phyloP scores from a whole-genome alignment of 106 monocot genomes.

The Agapanthus africanus region DNA sequence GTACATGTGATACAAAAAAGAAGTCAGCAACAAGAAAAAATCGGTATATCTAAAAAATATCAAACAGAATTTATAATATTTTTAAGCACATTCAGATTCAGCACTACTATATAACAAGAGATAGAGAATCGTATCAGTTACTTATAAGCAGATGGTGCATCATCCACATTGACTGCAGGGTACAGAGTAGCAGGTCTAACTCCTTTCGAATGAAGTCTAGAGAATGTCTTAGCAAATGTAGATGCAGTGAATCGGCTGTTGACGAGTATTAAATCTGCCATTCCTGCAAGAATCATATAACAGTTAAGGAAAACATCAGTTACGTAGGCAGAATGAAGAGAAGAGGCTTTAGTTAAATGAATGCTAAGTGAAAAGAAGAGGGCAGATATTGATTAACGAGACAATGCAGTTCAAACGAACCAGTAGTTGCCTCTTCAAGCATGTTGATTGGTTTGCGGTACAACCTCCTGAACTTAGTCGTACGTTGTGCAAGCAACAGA shows the following conservation, averaged over 20 bases:
- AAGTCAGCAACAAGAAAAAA: background rate
- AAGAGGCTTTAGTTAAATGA: background rate
- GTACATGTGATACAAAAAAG: background rate
- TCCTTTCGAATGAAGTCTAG: conserved; percentile 47
- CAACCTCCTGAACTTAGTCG: conserved; percentile 56
- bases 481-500: conserved; percentile 84
- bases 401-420: conserved; percentile 19
- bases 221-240: conserved; percentile 78
- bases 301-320: background rate
- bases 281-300: conserved; percentile 41
- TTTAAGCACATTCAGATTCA: background rate
- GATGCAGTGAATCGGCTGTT: conserved; percentile 88
- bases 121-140: conserved; percentile 46
- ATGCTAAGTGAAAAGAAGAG: conserved; percentile 1
- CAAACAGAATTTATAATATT: background rate
- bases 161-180: conserved; percentile 71
- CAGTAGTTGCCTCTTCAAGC: conserved; percentile 91
- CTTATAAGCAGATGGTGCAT: conserved; percentile 62
- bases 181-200: conserved; percentile 64
- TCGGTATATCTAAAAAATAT: background rate
- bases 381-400: background rate
- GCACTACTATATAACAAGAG: conserved; percentile 16
- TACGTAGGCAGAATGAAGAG: conserved; percentile 7
- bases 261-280: conserved; percentile 84
- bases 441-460: conserved; percentile 88